Percentiles rank a stretch among this genome's conserved stretches.
Conservation (phyloP, 148 eudicot species). For the Simmondsia chinensis region DNA sequence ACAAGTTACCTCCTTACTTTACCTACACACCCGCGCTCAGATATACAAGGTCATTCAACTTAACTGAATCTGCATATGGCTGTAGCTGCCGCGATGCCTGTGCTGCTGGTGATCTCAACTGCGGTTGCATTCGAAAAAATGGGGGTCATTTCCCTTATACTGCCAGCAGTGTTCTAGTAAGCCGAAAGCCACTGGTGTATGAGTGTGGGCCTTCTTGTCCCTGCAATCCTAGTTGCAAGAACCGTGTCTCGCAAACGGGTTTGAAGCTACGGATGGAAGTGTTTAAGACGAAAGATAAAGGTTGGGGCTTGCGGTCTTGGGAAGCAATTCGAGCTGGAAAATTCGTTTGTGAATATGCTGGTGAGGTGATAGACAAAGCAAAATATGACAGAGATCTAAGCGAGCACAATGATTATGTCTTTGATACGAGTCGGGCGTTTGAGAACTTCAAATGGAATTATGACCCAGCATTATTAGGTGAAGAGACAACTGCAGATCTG, state of each 20-base stretch:
- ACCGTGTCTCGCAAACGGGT: constrained; percentile 61
- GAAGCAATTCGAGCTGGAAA: constrained; percentile 71
- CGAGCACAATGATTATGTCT: constrained; percentile 46
- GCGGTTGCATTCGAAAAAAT: constrained; percentile 66
- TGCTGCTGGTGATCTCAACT: constrained; percentile 60
- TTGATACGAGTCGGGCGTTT: constrained; percentile 63
- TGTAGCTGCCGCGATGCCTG: constrained; percentile 66
- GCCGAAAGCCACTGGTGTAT: constrained; percentile 41
- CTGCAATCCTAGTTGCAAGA: constrained; percentile 64
- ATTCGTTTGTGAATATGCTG: constrained; percentile 77
- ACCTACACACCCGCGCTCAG: constrained; percentile 48
- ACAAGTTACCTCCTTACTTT: constrained; percentile 83
- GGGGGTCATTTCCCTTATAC: constrained; percentile 61
- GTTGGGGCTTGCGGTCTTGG: constrained; percentile 86
- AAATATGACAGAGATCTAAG: constrained; percentile 28
- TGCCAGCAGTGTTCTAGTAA: constrained; percentile 44
- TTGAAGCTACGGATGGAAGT: constrained; percentile 66
- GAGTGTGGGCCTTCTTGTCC: constrained; percentile 78
- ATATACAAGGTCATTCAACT: constrained; percentile 39
- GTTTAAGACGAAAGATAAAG: constrained; percentile 72
- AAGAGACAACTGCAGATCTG: constrained; percentile 12
- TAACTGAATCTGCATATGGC: constrained; percentile 32
- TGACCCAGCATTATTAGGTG: constrained; percentile 33
- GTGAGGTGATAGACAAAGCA: constrained; percentile 55
- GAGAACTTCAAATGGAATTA: constrained; percentile 38